A percentile compares a stretch with the other conserved stretches of the same genome.
phyloP scores from a whole-genome alignment of 2,329 filamentous ascomycete species.

The Ceratocystiopsis sp. region DNA sequence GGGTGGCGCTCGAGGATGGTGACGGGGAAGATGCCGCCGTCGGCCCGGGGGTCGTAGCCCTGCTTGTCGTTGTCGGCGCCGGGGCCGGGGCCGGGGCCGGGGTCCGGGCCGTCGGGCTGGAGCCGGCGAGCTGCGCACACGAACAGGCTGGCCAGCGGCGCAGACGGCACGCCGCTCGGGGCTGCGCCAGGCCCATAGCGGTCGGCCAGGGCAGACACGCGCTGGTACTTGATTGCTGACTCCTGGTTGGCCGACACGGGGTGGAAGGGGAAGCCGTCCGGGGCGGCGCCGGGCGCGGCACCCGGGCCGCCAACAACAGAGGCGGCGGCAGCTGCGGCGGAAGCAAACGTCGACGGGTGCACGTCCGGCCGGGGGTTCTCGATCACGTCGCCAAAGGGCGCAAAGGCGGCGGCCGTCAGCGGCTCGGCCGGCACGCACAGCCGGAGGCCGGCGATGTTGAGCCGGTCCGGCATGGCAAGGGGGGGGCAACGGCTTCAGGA shows the following conservation, averaged over 20 bases:
- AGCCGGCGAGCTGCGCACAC: constrained; percentile 52
- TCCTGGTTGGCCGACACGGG: constrained; percentile 64
- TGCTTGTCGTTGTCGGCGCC: not conserved
- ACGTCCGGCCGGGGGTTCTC: constrained; percentile 49
- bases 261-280: constrained; percentile 19
- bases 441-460: constrained; percentile 27
- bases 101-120: not conserved
- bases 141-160: constrained; percentile 73
- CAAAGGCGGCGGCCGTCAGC: constrained; percentile 54
- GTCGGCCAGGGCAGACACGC: constrained; percentile 58
- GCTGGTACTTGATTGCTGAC: constrained; percentile 69
- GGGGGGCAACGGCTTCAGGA: no score
- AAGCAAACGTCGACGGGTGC: constrained; percentile 25
- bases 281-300: no score
- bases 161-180: constrained; percentile 37
- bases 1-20: constrained; percentile 77
- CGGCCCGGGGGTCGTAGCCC: not conserved
- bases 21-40: constrained; percentile 39
- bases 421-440: constrained; percentile 41
- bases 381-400: constrained; percentile 69
- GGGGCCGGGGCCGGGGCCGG: constrained; percentile 4
- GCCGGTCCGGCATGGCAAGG: constrained; percentile 7
- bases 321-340: constrained; percentile 6
- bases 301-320: no score
- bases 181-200: constrained; percentile 42